Evolutionary conservation across 2,329 filamentous ascomycete genomes (phyloP), one percentile per base, ranked within the genome.

Genomic region (Botryosphaeria agaves): DNA sequence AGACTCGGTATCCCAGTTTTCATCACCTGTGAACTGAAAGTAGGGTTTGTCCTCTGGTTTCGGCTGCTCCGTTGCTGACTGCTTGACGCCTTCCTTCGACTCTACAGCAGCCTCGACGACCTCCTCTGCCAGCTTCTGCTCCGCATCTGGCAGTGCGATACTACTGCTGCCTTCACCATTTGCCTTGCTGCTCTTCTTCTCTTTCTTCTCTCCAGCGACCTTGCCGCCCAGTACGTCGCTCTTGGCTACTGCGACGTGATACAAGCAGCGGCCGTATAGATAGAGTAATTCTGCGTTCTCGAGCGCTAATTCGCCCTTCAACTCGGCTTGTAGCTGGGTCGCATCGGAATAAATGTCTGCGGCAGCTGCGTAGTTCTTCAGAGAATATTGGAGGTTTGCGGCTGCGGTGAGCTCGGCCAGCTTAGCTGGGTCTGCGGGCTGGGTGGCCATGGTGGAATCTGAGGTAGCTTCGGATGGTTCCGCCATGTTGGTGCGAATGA

Each of bases 261-360:
- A 95, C 14, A 98, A 62, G 33, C 83, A 83, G 49, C 87, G 81
- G 9, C 89, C 89, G 55, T 98, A 98, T 39, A 84, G 71, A 54
- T 92, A 98, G 14, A 95, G 71, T 28, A 98, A 71, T 50, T 95
- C 87, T 30, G 85, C 87, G 45, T 98, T 98, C 34, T 83, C 76
- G 3, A 81, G 73, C 11, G 74, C 74, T 66, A 91, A 80, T 56
- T 95, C 89, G 52, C 87, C 89, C 52, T 94, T 89, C 51, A 94
- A 64, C 51, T 82, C 72, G 34, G 81, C 82, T 57, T 98, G 89
- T 36, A 94, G 68, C 52, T 91, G 81, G 33, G 82, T 82, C 18
- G 89, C 89, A 46, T 76, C 72, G 26, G 84, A 85, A 59, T 85
- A 95, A 38, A 85, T 62, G 47, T 95, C 87, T 33, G 83, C 72